Evolutionary conservation across 176 grass and related monocot species (phyloP), one percentile per base, ranked within the genome.

Genomic region (Poa annua): DNA sequence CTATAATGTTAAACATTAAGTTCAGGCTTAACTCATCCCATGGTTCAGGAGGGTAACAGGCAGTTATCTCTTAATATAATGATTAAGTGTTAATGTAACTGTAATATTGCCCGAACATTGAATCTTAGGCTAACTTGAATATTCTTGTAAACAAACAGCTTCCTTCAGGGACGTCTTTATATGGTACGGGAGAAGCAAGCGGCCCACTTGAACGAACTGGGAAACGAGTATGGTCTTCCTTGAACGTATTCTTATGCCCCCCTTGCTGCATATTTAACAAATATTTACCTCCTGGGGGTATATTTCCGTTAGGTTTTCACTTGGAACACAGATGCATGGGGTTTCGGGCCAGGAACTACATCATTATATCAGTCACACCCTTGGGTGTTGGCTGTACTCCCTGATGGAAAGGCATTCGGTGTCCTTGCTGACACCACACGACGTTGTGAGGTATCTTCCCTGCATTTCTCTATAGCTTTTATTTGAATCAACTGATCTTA

Each of bases 281-380:
- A 66, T 4, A 78, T 56, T 51, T 75, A 69, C 21, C 15, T 53
- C 12, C 14, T 20, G 3, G 66, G 39, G 41, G 71, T 51, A 32
- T 74, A 25, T 33, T 80, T 38, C 17, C 61, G 25, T 76, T 67
- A 98, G 95, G 86, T 98, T 86, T 98, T 95, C 83, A 91, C 95
- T 56, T 98, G 95, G 95, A 98, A 98, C 86, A 95, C 92, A 21
- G 92, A 93, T 80, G 95, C 90, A 74, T 93, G 95, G 95, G 92
- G 92, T 82, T 98, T 77, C 74, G 86, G 92, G 19, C 87, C 90
- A 84, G 88, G 76, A 87, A 98, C 95, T 24, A 93, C 90, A 24
- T 95, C 95, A 20, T 84, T 98, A 52, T 98, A 98, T 66, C 95
- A 98, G 74, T 95, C 95, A 41, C 95, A 98, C 80, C 92, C 95